These are phyloP conservation scores for Saururus chinensis DNA, from an alignment of 164 flowering plant genomes.

Conservation along the genomic window DNA sequence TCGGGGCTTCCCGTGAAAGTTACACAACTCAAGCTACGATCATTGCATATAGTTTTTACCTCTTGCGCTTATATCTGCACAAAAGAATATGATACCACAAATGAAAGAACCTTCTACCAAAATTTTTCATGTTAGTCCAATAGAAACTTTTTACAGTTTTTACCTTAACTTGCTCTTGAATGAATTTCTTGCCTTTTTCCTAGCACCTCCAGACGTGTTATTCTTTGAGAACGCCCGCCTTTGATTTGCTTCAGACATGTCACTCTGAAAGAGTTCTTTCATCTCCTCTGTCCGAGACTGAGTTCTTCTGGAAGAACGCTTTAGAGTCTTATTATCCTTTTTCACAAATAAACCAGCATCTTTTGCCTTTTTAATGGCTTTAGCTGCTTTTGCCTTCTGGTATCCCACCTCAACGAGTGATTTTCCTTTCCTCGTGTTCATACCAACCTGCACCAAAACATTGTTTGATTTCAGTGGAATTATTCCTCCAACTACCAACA, in stretches of 20 bases:
- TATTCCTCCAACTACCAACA: background rate
- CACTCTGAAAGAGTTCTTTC: constrained; percentile 66
- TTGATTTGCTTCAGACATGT: constrained; percentile 67
- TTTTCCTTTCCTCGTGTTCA: constrained; percentile 43
- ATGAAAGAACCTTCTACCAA: background rate
- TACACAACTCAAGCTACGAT: background rate
- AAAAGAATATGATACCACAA: background rate
- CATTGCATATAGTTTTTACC: background rate
- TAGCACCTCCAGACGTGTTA: constrained; percentile 15
- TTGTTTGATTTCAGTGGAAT: background rate
- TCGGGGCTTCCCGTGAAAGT: background rate
- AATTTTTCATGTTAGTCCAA: background rate
- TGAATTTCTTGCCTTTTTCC: constrained; percentile 52
- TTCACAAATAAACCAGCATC: constrained; percentile 50
- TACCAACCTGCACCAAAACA: constrained; percentile 26
- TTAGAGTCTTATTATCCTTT: constrained; percentile 25
- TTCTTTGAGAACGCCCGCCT: constrained; percentile 14
- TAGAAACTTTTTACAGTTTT: background rate
- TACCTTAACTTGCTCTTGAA: constrained; percentile 98
- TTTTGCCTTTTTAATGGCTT: constrained; percentile 58
- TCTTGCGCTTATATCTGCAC: constrained; percentile 2
- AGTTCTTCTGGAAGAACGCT: constrained; percentile 26
- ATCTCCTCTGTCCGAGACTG: constrained; percentile 68
- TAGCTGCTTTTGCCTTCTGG: constrained; percentile 71
- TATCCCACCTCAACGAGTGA: constrained; percentile 74